Percentiles rank a stretch among this genome's conserved stretches.
Conservation (phyloP, 2,329 filamentous ascomycete species). For the Talaromyces funiculosus region DNA sequence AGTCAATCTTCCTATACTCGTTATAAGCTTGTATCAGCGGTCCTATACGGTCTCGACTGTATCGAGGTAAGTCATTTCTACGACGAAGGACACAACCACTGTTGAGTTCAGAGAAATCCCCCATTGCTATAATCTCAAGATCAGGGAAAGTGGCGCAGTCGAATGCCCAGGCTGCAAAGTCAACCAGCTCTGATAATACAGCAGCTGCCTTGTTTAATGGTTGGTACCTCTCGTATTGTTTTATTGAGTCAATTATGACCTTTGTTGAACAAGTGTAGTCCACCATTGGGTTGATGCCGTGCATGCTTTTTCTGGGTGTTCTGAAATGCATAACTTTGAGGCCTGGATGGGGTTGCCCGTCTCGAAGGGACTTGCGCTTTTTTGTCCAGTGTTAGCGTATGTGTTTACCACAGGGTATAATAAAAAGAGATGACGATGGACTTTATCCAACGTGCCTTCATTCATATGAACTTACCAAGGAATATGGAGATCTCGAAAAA, state of each 20-base stretch:
- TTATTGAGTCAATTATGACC: not conserved
- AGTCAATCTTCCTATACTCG: not conserved
- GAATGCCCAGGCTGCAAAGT: not conserved
- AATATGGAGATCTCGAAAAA: not conserved
- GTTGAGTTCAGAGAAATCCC: not conserved
- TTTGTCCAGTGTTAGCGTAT: not conserved
- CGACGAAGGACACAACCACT: not conserved
- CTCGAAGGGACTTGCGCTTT: not conserved
- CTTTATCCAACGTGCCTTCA: not conserved
- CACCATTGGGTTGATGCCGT: not conserved
- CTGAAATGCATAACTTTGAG: not conserved
- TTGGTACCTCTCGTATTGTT: not conserved
- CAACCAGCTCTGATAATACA: not conserved
- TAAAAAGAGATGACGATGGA: not conserved
- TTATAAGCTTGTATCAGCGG: not conserved
- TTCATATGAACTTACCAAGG: not conserved
- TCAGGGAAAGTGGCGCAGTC: not conserved
- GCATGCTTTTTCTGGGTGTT: not conserved
- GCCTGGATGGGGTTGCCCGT: not conserved
- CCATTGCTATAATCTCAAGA: not conserved
- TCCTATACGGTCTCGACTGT: not conserved
- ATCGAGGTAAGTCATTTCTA: not conserved
- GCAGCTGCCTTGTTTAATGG: too few species aligned
- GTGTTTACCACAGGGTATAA: not conserved
- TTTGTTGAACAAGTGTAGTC: not conserved